These are phyloP conservation scores for Jackrogersella minutella DNA, from an alignment of 495 filamentous ascomycete species.

Conservation along the genomic window DNA sequence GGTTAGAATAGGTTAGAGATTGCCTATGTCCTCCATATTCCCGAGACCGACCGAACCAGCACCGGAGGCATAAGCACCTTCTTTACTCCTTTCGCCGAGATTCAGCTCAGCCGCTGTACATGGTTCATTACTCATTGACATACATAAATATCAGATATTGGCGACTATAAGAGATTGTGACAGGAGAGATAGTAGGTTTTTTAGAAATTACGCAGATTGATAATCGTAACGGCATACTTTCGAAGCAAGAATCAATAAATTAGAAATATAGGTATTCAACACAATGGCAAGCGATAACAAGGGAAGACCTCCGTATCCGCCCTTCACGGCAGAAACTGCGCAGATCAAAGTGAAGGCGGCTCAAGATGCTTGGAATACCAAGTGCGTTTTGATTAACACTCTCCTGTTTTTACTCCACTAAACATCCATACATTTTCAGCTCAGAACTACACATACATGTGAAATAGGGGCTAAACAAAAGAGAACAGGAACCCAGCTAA, in stretches of 20 bases:
- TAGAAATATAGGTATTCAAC: not conserved
- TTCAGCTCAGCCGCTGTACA: not conserved
- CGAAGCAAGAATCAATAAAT: not conserved
- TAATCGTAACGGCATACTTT: not conserved
- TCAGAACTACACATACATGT: not conserved
- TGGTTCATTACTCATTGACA: constrained; percentile 1
- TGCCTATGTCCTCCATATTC: not conserved
- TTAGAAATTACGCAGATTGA: not conserved
- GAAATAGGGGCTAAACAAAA: not conserved
- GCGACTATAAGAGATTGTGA: constrained; percentile 7
- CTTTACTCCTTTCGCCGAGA: constrained; percentile 6
- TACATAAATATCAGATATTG: not conserved
- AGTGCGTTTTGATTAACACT: constrained; percentile 54
- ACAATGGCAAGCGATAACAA: constrained; percentile 36
- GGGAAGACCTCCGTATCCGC: constrained; percentile 65
- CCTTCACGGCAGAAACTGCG: constrained; percentile 80
- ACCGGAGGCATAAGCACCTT: constrained; percentile 10
- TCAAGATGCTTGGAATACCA: constrained; percentile 87
- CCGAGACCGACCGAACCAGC: constrained; percentile 22
- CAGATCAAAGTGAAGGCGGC: constrained; percentile 83
- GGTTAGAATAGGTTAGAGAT: constrained; percentile 14
- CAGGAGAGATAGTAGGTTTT: not conserved
- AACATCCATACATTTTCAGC: no score
- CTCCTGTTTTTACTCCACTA: not conserved
- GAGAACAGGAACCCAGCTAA: constrained; percentile 63